Evolutionary conservation across 1,139 yeast genomes (phyloP).

Genomic region (Suhomyces bribrorum): DNA sequence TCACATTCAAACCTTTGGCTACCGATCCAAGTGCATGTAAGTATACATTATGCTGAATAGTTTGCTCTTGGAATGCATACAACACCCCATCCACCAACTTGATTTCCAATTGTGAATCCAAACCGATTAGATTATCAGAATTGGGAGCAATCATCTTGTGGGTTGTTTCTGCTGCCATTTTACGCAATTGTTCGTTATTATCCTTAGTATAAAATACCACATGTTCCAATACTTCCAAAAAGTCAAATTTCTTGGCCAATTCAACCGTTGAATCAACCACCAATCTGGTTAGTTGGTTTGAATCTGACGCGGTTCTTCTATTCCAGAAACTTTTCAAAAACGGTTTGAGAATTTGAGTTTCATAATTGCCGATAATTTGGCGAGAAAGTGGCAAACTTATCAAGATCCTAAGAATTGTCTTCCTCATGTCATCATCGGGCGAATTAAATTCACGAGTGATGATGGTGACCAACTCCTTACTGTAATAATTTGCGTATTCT

Average conservation of each 20-base stretch:
- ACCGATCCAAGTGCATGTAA: slow-evolving; percentile 68
- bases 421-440: slow-evolving; percentile 89
- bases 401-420: slow-evolving; percentile 57
- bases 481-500: slow-evolving; percentile 77
- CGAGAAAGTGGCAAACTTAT: slow-evolving; percentile 34
- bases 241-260: slow-evolving; percentile 69
- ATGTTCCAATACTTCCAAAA: slow-evolving; percentile 57
- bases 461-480: slow-evolving; percentile 69
- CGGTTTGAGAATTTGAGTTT: slow-evolving; percentile 52
- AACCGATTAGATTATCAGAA: slow-evolving; percentile 39
- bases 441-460: slow-evolving; percentile 73
- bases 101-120: slow-evolving; percentile 52
- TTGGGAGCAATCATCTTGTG: slow-evolving; percentile 30
- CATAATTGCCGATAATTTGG: slow-evolving; percentile 31
- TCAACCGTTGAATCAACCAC: slow-evolving; percentile 76
- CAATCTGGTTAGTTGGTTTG: slow-evolving; percentile 47
- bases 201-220: slow-evolving; percentile 69
- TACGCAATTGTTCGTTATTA: slow-evolving; percentile 76
- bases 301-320: slow-evolving; percentile 63
- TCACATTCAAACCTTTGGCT: slow-evolving; percentile 62
- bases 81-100: slow-evolving; percentile 78
- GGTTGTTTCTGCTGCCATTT: slow-evolving; percentile 76
- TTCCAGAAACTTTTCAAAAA: slow-evolving; percentile 81
- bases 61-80: slow-evolving; percentile 84
- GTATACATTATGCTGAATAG: slow-evolving; percentile 51